Conservation (phyloP, 768 basidiomycete species). For the Macrolepiota albuminosa region DNA sequence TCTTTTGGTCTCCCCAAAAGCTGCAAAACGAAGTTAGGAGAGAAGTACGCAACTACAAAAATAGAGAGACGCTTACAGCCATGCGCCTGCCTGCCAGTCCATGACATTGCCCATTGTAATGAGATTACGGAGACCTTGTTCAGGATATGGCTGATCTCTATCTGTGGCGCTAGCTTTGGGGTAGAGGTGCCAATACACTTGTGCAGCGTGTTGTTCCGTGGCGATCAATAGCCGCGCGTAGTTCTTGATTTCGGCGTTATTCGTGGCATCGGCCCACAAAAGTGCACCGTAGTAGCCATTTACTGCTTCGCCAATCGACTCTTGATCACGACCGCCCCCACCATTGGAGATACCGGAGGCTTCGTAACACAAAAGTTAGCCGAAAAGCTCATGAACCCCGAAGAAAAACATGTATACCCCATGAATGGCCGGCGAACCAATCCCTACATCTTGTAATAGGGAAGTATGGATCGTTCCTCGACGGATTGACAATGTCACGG, state of each 20-base stretch:
- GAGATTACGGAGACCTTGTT: conserved; percentile 23
- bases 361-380: conserved; percentile 4
- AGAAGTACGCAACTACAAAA: neutral
- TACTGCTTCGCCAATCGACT: conserved; percentile 28
- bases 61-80: conserved; percentile 23
- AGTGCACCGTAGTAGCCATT: conserved; percentile 31
- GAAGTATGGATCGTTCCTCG: conserved; percentile 25
- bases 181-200: conserved; percentile 32
- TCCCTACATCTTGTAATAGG: conserved; percentile 26
- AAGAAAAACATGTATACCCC: conserved; percentile 20
- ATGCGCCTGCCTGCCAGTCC: conserved; percentile 30
- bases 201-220: conserved; percentile 28
- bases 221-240: conserved; percentile 29
- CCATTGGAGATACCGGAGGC: conserved; percentile 31
- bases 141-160: conserved; percentile 30
- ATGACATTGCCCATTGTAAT: conserved; percentile 32
- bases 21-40: conserved; percentile 12
- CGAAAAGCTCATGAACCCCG: neutral
- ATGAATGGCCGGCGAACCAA: conserved; percentile 34
- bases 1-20: conserved; percentile 29
- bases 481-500: conserved; percentile 30
- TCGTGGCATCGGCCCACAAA: conserved; percentile 25
- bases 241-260: conserved; percentile 25
- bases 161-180: conserved; percentile 23
- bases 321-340: conserved; percentile 28